Percentiles rank a stretch among this genome's conserved stretches.
phyloP scores from a whole-genome alignment of 805 yeast genomes.

The Grigorovia humatica region DNA sequence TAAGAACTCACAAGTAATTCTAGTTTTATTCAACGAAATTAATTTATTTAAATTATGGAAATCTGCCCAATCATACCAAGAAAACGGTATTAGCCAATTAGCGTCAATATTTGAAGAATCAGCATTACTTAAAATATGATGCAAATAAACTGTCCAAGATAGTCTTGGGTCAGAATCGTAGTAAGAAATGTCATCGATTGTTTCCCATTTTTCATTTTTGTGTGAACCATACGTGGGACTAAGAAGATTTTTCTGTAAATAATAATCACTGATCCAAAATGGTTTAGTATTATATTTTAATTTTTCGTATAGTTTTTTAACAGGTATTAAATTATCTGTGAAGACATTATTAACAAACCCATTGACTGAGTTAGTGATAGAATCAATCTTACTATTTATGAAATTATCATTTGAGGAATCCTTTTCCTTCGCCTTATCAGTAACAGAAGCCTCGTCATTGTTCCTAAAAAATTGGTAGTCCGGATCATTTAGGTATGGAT shows the following conservation, averaged over 20 bases:
- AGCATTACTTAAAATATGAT: conserved; percentile 23
- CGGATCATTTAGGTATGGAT: conserved; percentile 3
- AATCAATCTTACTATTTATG: neutral
- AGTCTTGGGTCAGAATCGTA: conserved; percentile 50
- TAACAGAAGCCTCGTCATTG: neutral
- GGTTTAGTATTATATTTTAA: conserved; percentile 13
- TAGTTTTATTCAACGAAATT: conserved; percentile 12
- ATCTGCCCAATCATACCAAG: conserved; percentile 53
- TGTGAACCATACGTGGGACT: conserved; percentile 13
- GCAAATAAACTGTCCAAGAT: conserved; percentile 39
- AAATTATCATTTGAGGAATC: neutral
- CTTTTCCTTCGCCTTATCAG: neutral
- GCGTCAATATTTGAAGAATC: neutral
- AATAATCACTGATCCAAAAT: conserved; percentile 16
- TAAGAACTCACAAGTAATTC: conserved; percentile 14
- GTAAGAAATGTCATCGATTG: conserved; percentile 25
- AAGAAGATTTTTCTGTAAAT: conserved; percentile 14
- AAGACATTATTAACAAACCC: neutral
- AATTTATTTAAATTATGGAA: conserved; percentile 33
- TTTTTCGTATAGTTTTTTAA: conserved; percentile 12
- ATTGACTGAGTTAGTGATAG: neutral
- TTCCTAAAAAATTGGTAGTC: conserved; percentile 2
- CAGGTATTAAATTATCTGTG: neutral
- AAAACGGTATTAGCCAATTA: conserved; percentile 32
- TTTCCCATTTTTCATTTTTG: conserved; percentile 8